Evolutionary conservation across 2,329 filamentous ascomycete genomes (phyloP), one percentile per base, ranked within the genome.

Genomic region (Hypoxylon sp.): DNA sequence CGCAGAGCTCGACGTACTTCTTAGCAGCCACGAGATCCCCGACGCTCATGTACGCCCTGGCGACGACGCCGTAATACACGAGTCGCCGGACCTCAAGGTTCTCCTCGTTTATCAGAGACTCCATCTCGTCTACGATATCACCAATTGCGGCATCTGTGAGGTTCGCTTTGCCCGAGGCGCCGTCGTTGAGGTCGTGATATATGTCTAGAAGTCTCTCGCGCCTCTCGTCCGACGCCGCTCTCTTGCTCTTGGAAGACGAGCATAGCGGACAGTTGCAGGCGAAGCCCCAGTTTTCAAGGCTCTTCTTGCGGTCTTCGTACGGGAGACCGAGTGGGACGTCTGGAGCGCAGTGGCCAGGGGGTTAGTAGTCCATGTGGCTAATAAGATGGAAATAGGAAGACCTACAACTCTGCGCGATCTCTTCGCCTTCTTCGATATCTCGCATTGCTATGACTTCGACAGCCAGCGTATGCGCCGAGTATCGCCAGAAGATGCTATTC

Each of bases 341-440:
- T 63, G 11, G 8, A 8, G n/a, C 7, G 17, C 21, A n/a, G 13
- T 40, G 4, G 15, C 20, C 8, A 27, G 9, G 24, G 2, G 20
- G 10, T 23, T 13, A 13, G 35, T 20, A 11, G 11, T 37, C 11
- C 5, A 26, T 24, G 10, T 5, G 15, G 15, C 10, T 27, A 43
- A 35, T 46, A 37, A 11, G 27, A 33, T 15, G 45, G 17, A 40
- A 26, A 21, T 7, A 40, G 11, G 27, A 21, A 31, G 29, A 23
- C 61, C 31, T 54, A 64, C 58, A 64, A 18, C 61, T 64, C 38
- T 64, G 61, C 13, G 54, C 54, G 33, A 64, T 64, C 18, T 64
- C 61, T 8, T 64, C 58, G 17, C 61, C 58, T 8, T 20, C 29
- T 20, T 56, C 51, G 21, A 61, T 64, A 17, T 61, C 55, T 17